Percentiles rank a stretch among this genome's conserved stretches.
phyloP scores from a whole-genome alignment of 2,329 filamentous ascomycete genomes.

The Ceratocystis harringtonii region DNA sequence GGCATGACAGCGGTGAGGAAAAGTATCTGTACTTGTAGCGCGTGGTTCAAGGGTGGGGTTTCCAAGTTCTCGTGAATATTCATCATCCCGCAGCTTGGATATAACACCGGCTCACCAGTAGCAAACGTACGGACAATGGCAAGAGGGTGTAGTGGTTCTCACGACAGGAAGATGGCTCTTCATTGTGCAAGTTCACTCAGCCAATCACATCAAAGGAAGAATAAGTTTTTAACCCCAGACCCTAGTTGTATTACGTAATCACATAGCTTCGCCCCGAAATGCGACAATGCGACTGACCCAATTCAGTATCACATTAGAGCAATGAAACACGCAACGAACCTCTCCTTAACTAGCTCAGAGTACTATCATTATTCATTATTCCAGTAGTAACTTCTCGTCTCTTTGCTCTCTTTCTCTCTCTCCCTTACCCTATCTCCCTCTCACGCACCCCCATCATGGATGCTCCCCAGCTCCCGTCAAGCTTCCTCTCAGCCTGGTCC shows the following conservation, averaged over 20 bases:
- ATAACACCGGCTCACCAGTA: too few relatives aligned
- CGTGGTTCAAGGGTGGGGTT: neutral
- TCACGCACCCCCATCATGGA: neutral
- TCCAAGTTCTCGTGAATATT: too few relatives aligned
- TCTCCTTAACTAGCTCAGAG: too few relatives aligned
- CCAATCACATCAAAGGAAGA: neutral
- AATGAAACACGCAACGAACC: too few relatives aligned
- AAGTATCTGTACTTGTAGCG: too few relatives aligned
- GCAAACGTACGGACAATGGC: neutral
- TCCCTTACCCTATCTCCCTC: neutral
- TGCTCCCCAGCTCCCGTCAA: conserved; percentile 1
- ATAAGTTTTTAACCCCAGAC: neutral
- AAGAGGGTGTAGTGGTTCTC: neutral
- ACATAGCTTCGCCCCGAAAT: neutral
- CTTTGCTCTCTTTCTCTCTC: neutral
- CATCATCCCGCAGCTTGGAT: too few relatives aligned
- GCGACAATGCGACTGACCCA: neutral
- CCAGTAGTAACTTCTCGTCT: too few relatives aligned
- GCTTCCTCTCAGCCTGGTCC: conserved; percentile 12
- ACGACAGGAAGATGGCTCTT: neutral
- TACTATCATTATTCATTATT: too few relatives aligned
- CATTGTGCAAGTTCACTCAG: neutral
- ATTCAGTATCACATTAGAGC: neutral
- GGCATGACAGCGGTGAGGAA: neutral
- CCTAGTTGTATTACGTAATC: neutral